phyloP scores from a whole-genome alignment of 345 rosid genomes.

The Citrus mangshanensis region DNA sequence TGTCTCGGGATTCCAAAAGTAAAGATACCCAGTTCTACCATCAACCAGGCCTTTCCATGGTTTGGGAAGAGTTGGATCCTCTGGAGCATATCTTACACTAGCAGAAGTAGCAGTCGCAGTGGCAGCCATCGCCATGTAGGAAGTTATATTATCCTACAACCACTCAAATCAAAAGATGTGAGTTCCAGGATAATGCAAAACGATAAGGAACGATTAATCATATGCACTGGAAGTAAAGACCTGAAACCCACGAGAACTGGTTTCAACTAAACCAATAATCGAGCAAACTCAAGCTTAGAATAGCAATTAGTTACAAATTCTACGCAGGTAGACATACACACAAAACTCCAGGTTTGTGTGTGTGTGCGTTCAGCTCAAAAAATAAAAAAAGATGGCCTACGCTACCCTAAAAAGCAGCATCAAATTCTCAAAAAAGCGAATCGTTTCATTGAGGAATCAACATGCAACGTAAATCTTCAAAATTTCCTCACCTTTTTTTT shows the following conservation, averaged over 20 bases:
- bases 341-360: too few relatives aligned
- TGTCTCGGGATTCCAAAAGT: constrained; percentile 97
- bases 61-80: constrained; percentile 89
- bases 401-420: background rate
- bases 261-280: background rate
- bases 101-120: constrained; percentile 50
- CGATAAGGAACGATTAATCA: background rate
- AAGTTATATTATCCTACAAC: constrained; percentile 3
- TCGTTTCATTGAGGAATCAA: background rate
- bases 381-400: too few relatives aligned
- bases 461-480: background rate
- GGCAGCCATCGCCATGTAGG: constrained; percentile 52
- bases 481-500: background rate
- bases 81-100: constrained; percentile 79
- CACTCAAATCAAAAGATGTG: background rate
- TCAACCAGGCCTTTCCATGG: constrained; percentile 98
- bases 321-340: background rate
- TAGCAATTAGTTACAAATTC: background rate
- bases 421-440: background rate
- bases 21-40: constrained; percentile 83
- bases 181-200: background rate
- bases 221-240: background rate
- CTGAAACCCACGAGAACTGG: background rate
- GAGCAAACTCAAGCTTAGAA: background rate
- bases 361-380: background rate